Evolutionary conservation across 306 rosid species (phyloP), one percentile per base, ranked within the genome.

Genomic region (Corylus avellana): DNA sequence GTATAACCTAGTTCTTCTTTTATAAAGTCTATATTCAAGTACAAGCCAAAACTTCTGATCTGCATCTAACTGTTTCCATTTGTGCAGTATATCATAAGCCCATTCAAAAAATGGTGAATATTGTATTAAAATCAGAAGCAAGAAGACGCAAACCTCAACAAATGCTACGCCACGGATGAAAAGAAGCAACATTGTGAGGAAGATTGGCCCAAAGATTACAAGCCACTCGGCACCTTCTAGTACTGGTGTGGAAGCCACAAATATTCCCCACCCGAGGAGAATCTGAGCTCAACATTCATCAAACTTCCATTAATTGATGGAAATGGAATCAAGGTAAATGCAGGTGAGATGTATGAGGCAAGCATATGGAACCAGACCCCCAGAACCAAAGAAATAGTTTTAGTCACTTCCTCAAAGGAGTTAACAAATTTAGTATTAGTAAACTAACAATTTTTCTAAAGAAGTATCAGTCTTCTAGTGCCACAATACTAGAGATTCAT

Each of bases 181-280:
- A 78, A 96, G 99, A 88, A 96, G 99, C 88, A 96, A 83, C 82
- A 91, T 47, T 10, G 98, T 89, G 77, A 93, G 91, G 78, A 96
- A 91, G 86, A 85, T 77, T 20, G 99, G 98, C 29, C 97, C 98
- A 54, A 90, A 50, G 75, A 96, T 84, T 58, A 91, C 99, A 70
- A 93, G 88, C 99, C 98, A 93, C 86, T 96, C 97, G 74, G 89
- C 94, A 69, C 88, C 97, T 66, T 84, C 56, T 54, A 96, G 82
- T 78, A 88, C 83, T 42, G 97, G 96, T 14, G 90, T 78, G 81
- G 99, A 86, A 76, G 93, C 97, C 81, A 95, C 88, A 81, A 93
- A 95, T 50, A 95, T 80, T 78, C 99, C 98, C 99, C 99, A 95
- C 98, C 99, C 93, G 49, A 95, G 96, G 62, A 91, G 82, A 77